Conservation (phyloP, 2,329 filamentous ascomycete species). For the Calonectria pteridis region DNA sequence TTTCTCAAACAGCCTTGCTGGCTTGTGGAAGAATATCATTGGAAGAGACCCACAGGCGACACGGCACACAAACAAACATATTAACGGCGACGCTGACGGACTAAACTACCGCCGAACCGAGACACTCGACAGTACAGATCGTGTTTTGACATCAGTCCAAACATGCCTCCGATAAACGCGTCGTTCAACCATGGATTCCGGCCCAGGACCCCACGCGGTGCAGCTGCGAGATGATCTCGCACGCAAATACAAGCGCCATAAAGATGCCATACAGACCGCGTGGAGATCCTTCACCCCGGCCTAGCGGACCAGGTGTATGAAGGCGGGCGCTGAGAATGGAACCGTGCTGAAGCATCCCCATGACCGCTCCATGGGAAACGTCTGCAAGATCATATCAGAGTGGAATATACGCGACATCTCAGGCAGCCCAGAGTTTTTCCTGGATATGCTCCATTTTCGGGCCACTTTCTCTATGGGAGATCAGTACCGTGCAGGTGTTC, state of each 20-base stretch:
- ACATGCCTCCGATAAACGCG: not conserved
- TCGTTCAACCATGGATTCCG: not conserved
- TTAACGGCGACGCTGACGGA: not conserved
- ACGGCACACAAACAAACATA: not conserved
- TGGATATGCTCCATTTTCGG: slow-evolving; percentile 54
- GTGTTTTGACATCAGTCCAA: not conserved
- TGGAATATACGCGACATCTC: slow-evolving; percentile 58
- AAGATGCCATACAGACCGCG: slow-evolving; percentile 48
- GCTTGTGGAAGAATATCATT: not conserved
- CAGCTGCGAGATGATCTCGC: slow-evolving; percentile 54
- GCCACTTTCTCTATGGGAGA: slow-evolving; percentile 49
- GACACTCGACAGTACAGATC: not conserved
- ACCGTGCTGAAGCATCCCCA: slow-evolving; percentile 49
- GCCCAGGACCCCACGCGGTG: not conserved
- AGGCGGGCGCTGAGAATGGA: slow-evolving; percentile 48
- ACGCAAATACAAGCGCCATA: slow-evolving; percentile 54
- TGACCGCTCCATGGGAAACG: slow-evolving; percentile 52
- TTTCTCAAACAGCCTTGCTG: not conserved
- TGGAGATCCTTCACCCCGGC: slow-evolving; percentile 54
- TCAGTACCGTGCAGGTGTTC: slow-evolving; percentile 50
- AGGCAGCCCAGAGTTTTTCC: slow-evolving; percentile 50
- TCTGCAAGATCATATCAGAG: slow-evolving; percentile 57
- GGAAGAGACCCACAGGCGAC: not conserved
- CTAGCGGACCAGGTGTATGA: slow-evolving; percentile 52
- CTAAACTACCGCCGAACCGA: not conserved